A percentile compares a stretch with the other conserved stretches of the same genome.
These are phyloP conservation scores for Eremothecium coryli DNA, from an alignment of 1,139 yeast genomes.

Conservation along the genomic window DNA sequence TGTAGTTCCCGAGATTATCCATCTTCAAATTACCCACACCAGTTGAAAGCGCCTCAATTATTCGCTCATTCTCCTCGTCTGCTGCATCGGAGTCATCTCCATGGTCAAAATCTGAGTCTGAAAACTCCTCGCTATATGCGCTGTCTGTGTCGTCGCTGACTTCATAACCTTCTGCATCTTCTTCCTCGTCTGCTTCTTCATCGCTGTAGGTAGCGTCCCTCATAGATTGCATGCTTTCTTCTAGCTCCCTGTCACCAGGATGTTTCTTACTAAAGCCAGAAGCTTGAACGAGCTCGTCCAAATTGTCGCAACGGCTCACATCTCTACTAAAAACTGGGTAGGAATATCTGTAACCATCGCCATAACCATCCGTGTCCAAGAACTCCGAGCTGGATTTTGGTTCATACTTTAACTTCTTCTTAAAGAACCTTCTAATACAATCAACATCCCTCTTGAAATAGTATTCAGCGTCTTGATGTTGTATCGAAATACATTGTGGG, in stretches of 20 bases:
- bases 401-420: slow-evolving; percentile 61
- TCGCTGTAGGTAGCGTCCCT: slow-evolving; percentile 37
- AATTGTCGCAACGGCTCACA: slow-evolving; percentile 52
- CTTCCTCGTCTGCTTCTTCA: slow-evolving; percentile 23
- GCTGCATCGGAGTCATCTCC: slow-evolving; percentile 33
- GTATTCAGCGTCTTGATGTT: slow-evolving; percentile 77
- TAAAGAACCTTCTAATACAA: slow-evolving; percentile 76
- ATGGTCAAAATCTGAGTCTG: slow-evolving; percentile 30
- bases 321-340: slow-evolving; percentile 77
- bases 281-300: slow-evolving; percentile 82
- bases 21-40: slow-evolving; percentile 57
- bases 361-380: slow-evolving; percentile 70
- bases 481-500: slow-evolving; percentile 94
- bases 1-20: slow-evolving; percentile 76
- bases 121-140: slow-evolving; percentile 29
- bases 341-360: slow-evolving; percentile 68
- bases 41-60: slow-evolving; percentile 54
- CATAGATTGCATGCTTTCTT: slow-evolving; percentile 62
- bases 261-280: slow-evolving; percentile 80
- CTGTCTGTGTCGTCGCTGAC: slow-evolving; percentile 26
- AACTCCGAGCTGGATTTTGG: slow-evolving; percentile 57
- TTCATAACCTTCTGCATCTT: slow-evolving; percentile 29
- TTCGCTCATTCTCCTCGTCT: slow-evolving; percentile 60
- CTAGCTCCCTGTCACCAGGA: slow-evolving; percentile 56
- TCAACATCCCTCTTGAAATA: slow-evolving; percentile 90